Base-by-base conservation (phyloP, 2,329 filamentous ascomycete genomes). In the Aspergillus fructus region DNA sequence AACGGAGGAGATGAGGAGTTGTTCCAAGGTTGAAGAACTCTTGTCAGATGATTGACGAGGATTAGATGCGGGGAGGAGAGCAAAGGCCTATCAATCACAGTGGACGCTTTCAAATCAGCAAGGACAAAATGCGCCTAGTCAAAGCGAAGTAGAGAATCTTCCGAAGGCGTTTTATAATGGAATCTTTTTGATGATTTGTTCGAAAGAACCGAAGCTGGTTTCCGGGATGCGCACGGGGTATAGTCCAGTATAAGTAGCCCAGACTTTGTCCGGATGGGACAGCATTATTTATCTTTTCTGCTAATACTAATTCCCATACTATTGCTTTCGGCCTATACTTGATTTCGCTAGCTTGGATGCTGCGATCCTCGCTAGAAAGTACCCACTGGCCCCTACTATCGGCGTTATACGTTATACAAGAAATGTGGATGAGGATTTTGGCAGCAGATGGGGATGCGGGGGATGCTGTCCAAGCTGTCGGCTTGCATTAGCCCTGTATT, bases 291-390 rank as follows among this genome's bases (percentile, higher is more conserved):
- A 21, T 34, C 11, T 42, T 43, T 19, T 33, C 40, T 37, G 24
- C 24, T 42, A 41, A 55, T 48, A 39, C 13, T 49, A 49, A 12
- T 30, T n/a, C 19, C 27, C 43, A 48, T 15, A 15, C 33, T 47
- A 37, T 23, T 47, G 13, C 21, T 8, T n/a, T n/a, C n/a, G 24
- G 24, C 4, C 13, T 24, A 46, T 46, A 13, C 41, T 46, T 39
- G 7, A 24, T 49, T 37, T 37, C n/a, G 34, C 13, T 37, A 37
- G 34, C 15, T 37, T n/a, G 13, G 15, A 43, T 39, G 42, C 24
- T 53, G 55, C 55, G 55, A 53, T 57, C 49, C 45, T 57, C 55
- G 55, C 55, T 42, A 17, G 49, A 49, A 57, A 53, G 45, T 39
- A 39, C 30, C 55, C 50, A 57, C 55, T 27, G 13, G 21, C 6